Evolutionary conservation across 257 asterid species (phyloP), one percentile per base, ranked within the genome.

Genomic region (Apocynum venetum): DNA sequence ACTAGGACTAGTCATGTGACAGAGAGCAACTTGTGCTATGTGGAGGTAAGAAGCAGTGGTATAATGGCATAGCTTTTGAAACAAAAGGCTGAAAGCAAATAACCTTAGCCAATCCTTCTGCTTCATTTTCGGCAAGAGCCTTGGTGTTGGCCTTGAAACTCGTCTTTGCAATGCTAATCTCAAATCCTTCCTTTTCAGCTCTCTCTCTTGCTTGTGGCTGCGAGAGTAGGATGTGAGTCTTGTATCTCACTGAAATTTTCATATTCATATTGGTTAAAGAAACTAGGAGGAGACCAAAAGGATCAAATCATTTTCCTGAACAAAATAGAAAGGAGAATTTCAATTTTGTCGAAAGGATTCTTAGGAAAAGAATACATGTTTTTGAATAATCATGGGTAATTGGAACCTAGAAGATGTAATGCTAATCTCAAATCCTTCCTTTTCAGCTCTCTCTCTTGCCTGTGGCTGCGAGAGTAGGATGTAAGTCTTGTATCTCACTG

Each of bases 171-270:
- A 91, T 74, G 76, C 93, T 88, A 76, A 90, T 75, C 84, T 91
- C 93, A 83, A 91, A 91, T 71, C 97, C 93, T 86, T 87, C 97
- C 85, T 87, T 89, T 85, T 78, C 86, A 51, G 96, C 91, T 73
- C 87, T 91, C 79, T 91, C 97, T 83, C 92, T 90, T 72, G 97
- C 97, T 84, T 88, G 96, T 77, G 97, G 97, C 97, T 91, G 80
- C 77, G 83, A 82, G 77, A 48, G 76, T 73, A 36, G 17, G 67
- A 52, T 53, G 13, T 40, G 14, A 67, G 51, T 67, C 10, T 55
- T 6, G 17, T 67, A 41, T 41, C 51, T 67, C 35, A 1, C 13
- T 10, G 20, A 41, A 41, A 41, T 67, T 41, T 20, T 8, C 49
- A 17, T 40, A 66, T 66, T 66, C 72, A 66, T 41, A 35, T 41